Evolutionary conservation across 2,329 filamentous ascomycete genomes (phyloP).

Genomic region (Fusarium torulosum): DNA sequence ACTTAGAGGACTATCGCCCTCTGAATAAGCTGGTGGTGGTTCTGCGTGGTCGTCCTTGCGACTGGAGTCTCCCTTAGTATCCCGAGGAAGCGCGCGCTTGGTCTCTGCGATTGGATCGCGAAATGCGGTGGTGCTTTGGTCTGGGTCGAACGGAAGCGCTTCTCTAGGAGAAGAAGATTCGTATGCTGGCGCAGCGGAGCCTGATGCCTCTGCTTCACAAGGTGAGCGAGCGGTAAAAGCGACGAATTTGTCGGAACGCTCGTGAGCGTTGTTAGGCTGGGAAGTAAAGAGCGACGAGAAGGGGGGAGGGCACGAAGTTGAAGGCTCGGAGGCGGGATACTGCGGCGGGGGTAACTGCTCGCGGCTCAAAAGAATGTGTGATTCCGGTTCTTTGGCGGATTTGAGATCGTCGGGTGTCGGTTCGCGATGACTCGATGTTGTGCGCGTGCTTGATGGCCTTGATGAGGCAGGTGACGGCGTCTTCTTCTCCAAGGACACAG

Average conservation of each 20-base stretch:
- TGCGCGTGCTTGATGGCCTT: conserved; percentile 46
- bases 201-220: conserved; percentile 50
- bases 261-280: conserved; percentile 52
- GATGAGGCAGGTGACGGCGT: conserved; percentile 48
- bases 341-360: conserved; percentile 68
- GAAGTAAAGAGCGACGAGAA: conserved; percentile 71
- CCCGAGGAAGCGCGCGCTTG: conserved; percentile 84
- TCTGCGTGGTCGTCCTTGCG: conserved; percentile 87
- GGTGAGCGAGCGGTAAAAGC: conserved; percentile 46
- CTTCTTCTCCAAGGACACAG: conserved; percentile 54
- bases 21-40: conserved; percentile 94
- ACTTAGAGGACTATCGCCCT: conserved; percentile 91
- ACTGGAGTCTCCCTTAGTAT: conserved; percentile 81
- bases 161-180: conserved; percentile 54
- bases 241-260: conserved; percentile 51
- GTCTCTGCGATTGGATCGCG: conserved; percentile 75
- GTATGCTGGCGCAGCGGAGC: conserved; percentile 68
- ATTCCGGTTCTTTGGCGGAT: conserved; percentile 41
- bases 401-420: conserved; percentile 41
- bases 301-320: conserved; percentile 66
- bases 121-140: conserved; percentile 56
- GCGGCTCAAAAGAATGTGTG: conserved; percentile 48
- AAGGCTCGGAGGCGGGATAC: conserved; percentile 69
- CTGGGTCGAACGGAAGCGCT: conserved; percentile 54
- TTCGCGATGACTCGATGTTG: conserved; percentile 44